Evolutionary conservation across 306 rosid genomes (phyloP).

Genomic region (Biancaea sappan): DNA sequence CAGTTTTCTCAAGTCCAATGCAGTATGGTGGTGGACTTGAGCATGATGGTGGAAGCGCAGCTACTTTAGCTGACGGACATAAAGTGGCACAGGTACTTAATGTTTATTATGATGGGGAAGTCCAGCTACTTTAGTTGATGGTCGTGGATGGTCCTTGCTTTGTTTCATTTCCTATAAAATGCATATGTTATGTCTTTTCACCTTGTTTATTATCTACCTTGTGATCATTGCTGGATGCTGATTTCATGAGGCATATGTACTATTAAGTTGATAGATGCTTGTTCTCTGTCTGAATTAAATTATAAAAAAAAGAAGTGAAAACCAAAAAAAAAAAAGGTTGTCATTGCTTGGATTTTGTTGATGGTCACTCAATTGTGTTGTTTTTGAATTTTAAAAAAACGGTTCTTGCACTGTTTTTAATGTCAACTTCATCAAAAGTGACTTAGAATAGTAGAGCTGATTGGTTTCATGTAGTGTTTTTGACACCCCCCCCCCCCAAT

Average conservation of each 20-base stretch:
- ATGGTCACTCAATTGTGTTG: not conserved
- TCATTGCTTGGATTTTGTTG: not conserved
- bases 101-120: not conserved
- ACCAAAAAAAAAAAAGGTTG: not conserved
- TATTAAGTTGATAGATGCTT: not conserved
- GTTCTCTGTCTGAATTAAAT: not conserved
- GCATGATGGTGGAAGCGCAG: conserved; percentile 67
- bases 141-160: not conserved
- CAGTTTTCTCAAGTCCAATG: conserved; percentile 55
- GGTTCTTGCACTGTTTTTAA: not conserved
- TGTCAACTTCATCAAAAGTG: not conserved
- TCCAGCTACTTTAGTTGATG: not conserved
- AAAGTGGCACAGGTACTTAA: conserved; percentile 37
- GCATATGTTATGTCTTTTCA: not conserved
- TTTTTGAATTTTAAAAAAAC: not conserved
- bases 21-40: conserved; percentile 62
- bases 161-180: not conserved
- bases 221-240: not conserved
- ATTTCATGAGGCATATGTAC: not conserved
- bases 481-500: not conserved
- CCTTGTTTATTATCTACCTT: not conserved
- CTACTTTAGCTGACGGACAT: conserved; percentile 55
- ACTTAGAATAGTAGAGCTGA: not conserved
- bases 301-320: not conserved
- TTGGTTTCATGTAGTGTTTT: not conserved